Base-by-base conservation (phyloP, 495 filamentous ascomycete genomes). In the Xylona heveae region DNA sequence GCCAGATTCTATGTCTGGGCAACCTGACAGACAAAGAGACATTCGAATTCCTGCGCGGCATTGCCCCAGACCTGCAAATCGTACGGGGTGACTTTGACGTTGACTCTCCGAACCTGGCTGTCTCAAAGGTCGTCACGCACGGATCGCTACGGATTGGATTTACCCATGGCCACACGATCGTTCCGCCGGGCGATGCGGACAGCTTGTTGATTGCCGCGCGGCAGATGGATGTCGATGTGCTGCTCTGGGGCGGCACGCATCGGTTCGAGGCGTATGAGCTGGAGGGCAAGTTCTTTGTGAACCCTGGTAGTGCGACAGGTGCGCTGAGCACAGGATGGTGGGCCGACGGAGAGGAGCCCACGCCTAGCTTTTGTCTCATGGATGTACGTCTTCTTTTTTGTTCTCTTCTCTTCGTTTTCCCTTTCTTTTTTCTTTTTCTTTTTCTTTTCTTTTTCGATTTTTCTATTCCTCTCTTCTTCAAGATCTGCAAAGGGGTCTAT, bases 271-370 rank as follows among this genome's bases (percentile, higher is more conserved):
- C 90, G 19, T 97, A 92, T 47, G 90, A 97, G 61, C 73, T 94
- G 55, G 90, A 94, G 60, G 90, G 88, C 32, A 81, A 90, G 51
- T 97, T 97, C 59, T 97, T 97, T 53, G 74, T 97, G 26, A 97
- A 95, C 48, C 88, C 88, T 2, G 88, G 88, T n/a, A 90, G 78
- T 52, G 84, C 78, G 14, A 90, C 80, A 6, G 82, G 82, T 7
- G 83, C 83, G 0, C 67, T 82, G 47, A 74, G 69, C 26, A 74
- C 71, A 0, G 76, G 72, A 25, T 78, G 60, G 61, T 68, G 58
- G 64, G 62, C 54, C 31, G 69, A 71, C 12, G 73, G 65, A 13
- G 84, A 92, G 48, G 80, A 90, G 23, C 76, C 78, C 36, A 72
- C 74, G 34, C 88, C 88, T 30, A 95, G 90, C 48, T 99, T 99